A percentile compares a stretch with the other conserved stretches of the same genome.
Conservation (phyloP, 768 basidiomycete genomes). For the Agrocybe praecox region DNA sequence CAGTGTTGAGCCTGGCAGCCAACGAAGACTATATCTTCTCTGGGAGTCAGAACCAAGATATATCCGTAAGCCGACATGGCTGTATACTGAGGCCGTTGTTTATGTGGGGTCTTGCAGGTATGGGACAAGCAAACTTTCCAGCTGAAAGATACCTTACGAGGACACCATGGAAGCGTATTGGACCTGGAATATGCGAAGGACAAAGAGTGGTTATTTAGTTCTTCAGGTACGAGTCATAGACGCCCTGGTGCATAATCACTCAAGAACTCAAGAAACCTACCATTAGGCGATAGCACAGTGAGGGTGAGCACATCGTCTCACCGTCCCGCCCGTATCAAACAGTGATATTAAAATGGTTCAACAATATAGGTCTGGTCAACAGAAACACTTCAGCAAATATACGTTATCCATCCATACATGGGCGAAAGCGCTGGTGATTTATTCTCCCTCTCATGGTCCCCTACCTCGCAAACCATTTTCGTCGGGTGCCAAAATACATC, state of each 20-base stretch:
- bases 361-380: slow-evolving; percentile 94
- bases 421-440: slow-evolving; percentile 87
- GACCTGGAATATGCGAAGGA: slow-evolving; percentile 76
- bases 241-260: background rate
- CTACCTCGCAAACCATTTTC: slow-evolving; percentile 69
- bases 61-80: slow-evolving; percentile 52
- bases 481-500: slow-evolving; percentile 94
- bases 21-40: slow-evolving; percentile 77
- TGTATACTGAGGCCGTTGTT: background rate
- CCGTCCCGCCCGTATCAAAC: background rate
- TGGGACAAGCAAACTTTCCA: slow-evolving; percentile 80
- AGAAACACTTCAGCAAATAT: slow-evolving; percentile 61
- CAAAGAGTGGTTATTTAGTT: slow-evolving; percentile 86
- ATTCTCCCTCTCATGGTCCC: slow-evolving; percentile 82
- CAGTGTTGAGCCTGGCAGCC: slow-evolving; percentile 76
- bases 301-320: slow-evolving; percentile 50
- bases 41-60: slow-evolving; percentile 78
- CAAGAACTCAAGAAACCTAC: background rate
- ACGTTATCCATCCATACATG: slow-evolving; percentile 74
- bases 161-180: slow-evolving; percentile 85
- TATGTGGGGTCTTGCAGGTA: slow-evolving; percentile 51
- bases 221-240: slow-evolving; percentile 61
- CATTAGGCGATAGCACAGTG: slow-evolving; percentile 83
- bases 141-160: slow-evolving; percentile 67
- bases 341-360: too few relatives aligned